Base-by-base conservation (phyloP, 768 basidiomycete genomes). In the Leccinum arenicola region DNA sequence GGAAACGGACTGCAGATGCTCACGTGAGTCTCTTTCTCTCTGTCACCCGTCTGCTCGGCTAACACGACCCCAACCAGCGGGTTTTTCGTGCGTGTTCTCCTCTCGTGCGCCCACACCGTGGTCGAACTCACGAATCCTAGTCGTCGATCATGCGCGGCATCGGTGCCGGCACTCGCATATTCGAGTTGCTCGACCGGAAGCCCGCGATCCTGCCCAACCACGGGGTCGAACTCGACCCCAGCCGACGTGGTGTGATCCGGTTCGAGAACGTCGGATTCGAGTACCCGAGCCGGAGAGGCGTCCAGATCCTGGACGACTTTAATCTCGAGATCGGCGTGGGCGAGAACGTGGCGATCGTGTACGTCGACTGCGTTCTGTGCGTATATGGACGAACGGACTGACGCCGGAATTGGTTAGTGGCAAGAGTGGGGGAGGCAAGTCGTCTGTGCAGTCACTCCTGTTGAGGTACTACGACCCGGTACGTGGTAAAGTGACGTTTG, bases 71-170 rank as follows among this genome's bases (percentile, higher is more conserved):
- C 48, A 10, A 50, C 27, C 58, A 80, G 77, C 4, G 71, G 73
- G 25, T 77, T 78, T 58, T 75, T 76, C 62, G 76, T 77, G 71
- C 61, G 73, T 72, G 43, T 60, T 66, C 11, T 21, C 1, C 6
- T 19, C 23, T 8, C 6, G 19, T 27, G 17, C 1, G 14, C 6
- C 21, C 1, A 2, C 6, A 25, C 3, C 2, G 5, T n/a, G 4
- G 3, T 33, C 4, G 5, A 11, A 40, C 51, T 61, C 25, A 63
- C 53, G 19, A 36, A 45, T 25, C 19, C 21, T 25, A 93, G 91
- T 84, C 92, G 10, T 95, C 93, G 43, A 87, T 98, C 56, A 98
- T 98, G 96, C 93, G 93, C 55, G 96, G 93, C 55, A 86, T 98
- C 53, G 96, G 96, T 58, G 95, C 96, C 1, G 93, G 93, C 17